Base-by-base conservation (phyloP, 352 stramenopile species). In the Phytophthora foliorum region DNA sequence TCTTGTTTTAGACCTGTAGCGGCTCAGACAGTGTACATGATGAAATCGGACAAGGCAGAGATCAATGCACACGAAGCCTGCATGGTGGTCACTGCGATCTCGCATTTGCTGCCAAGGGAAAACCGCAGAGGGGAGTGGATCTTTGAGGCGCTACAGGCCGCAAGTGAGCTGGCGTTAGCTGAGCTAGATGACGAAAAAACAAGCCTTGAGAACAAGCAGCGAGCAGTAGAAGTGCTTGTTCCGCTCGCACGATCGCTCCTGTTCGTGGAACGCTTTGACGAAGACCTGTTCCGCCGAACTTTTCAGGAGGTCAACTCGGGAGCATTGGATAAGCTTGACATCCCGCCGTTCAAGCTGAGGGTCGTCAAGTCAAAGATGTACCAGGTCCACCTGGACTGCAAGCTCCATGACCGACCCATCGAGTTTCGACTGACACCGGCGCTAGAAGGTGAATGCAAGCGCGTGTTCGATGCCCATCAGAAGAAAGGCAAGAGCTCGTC, bases 321-420 rank as follows among this genome's bases (percentile, higher is more conserved):
- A 3, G 49, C 64, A 0, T 60, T 91, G 38, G 81, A 89, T 24
- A 75, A 77, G 10, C 57, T 73, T 9, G 53, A 64, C 14, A 38
- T 74, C 11, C 69, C 79, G 16, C 50, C 53, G 16, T 75, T 75
- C 44, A 86, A 84, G 51, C 52, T 77, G 4, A 62, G 59, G 21
- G 66, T 77, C 8, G 68, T 86, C 21, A 80, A 77, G 56, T 69
- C 72, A 16, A 86, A 86, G 64, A 61, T 91, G 63, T 92, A 89
- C 48, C 81, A 91, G 50, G 63, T 91, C 55, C 81, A 93, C 55
- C 24, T 93, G 25, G 83, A 93, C 42, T 89, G 84, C 29, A 41
- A 73, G 27, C 54, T 90, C 1, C 63, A 75, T 3, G 45, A 59
- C 6, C 79, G 81, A 51, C 10, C 54, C 7, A 45, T 53, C 2